These are phyloP conservation scores for Cladosporium sp. DNA, from an alignment of 2,329 filamentous ascomycete genomes.

Conservation along the genomic window DNA sequence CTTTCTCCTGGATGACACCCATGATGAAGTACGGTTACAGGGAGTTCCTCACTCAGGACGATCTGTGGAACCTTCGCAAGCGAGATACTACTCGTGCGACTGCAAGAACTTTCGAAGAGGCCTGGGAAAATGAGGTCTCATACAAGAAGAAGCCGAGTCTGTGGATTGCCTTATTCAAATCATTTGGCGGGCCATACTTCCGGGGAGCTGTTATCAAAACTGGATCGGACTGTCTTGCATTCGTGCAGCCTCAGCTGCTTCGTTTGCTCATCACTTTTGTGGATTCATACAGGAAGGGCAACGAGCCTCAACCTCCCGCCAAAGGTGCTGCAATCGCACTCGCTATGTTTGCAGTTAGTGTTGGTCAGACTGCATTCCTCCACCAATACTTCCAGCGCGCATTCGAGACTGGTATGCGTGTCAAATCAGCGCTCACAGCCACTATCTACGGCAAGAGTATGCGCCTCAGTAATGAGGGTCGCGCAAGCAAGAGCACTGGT, in stretches of 20 bases:
- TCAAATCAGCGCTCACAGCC: slow-evolving; percentile 86
- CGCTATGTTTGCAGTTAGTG: slow-evolving; percentile 86
- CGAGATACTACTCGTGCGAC: slow-evolving; percentile 77
- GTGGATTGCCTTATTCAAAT: slow-evolving; percentile 80
- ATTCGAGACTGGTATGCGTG: slow-evolving; percentile 94
- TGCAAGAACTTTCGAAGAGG: slow-evolving; percentile 65
- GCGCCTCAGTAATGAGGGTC: slow-evolving; percentile 87
- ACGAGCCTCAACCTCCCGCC: slow-evolving; percentile 71
- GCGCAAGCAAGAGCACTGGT: slow-evolving; percentile 83
- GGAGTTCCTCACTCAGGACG: slow-evolving; percentile 87
- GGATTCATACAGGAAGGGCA: slow-evolving; percentile 65
- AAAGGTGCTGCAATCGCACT: slow-evolving; percentile 84
- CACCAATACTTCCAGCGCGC: slow-evolving; percentile 97
- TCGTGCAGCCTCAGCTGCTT: slow-evolving; percentile 87
- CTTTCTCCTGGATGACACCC: slow-evolving; percentile 98
- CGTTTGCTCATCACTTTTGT: slow-evolving; percentile 82
- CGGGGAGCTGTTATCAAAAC: slow-evolving; percentile 83
- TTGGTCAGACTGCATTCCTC: slow-evolving; percentile 82
- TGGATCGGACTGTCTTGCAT: slow-evolving; percentile 82
- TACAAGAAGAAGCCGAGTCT: slow-evolving; percentile 74
- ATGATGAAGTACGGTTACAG: slow-evolving; percentile 95
- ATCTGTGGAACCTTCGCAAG: slow-evolving; percentile 87
- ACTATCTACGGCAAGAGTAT: slow-evolving; percentile 92
- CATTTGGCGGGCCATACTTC: slow-evolving; percentile 82
- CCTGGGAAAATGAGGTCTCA: slow-evolving; percentile 74